Evolutionary conservation across 257 asterid species (phyloP), one percentile per base, ranked within the genome.

Genomic region (Striga asiatica): DNA sequence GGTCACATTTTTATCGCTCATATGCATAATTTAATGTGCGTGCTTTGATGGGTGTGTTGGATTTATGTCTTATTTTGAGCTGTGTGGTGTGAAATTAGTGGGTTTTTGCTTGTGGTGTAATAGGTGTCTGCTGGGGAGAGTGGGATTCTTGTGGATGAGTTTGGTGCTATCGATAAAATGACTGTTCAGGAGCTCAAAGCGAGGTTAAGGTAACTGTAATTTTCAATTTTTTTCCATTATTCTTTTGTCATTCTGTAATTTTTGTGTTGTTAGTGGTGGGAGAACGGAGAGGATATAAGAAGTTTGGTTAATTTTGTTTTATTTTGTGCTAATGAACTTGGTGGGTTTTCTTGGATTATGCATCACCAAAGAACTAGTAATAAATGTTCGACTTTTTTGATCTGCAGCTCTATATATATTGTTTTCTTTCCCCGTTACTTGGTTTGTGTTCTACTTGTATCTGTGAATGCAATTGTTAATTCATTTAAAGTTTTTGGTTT

Each of bases 161-260:
- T 59, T 51, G 72, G 21, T 25, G 52, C 62, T 28, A 29, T 76
- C 58, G 88, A 79, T 62, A 76, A 72, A 68, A 75, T 82, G 89
- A 75, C 94, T 16, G 73, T 88, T 62, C 74, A 79, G 39, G 83
- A 82, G 71, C 76, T 88, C 52, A 73, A 88, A 66, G 67, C 76
- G 46, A 85, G 71, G 53, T 70, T 82, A 51, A 78, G 93, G 96
- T 83, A 60, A 11, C 56, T 66, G 19, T 18, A 51, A 6, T 25
- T 43, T 18, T 11, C 29, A 3, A 2, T 11, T 8, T 22, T 9
- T 14, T 19, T 47, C 7, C 18, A 47, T 2, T 11, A 39, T 17
- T 8, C 49, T 51, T 25, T 56, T 25, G n/a, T 38, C 19, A 12
- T 21, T 12, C 37, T 46, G 37, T 19, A 28, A 56, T 48, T 48